Base-by-base conservation (phyloP, 2,329 filamentous ascomycete species). In the Daldinia eschscholtzii region DNA sequence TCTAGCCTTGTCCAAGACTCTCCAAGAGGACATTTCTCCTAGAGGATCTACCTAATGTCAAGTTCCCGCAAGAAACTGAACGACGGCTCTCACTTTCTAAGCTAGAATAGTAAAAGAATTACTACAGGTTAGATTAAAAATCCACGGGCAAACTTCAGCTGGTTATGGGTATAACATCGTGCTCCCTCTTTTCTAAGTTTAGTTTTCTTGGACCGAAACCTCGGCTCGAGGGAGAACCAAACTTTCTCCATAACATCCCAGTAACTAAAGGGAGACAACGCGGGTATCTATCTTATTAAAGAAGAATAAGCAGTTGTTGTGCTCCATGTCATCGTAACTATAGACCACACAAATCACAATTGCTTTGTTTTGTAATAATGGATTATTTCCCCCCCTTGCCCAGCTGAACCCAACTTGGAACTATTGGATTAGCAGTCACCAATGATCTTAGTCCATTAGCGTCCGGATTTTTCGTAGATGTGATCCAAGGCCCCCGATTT, bases 391-490 rank as follows among this genome's bases (percentile, higher is more conserved):
- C 42, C 50, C 65, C 68, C 68, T 66, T 67, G 67, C 48, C 37
- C 67, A 71, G 70, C 70, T 71, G 70, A 69, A 56, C 33, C 6
- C 12, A 30, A 42, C 9, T 65, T 44, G 61, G 50, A 50, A 71
- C 70, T 71, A 70, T 70, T 71, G 67, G 61, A 71, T 67, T 67
- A 60, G 37, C 35, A 42, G 26, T 63, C 58, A 57, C 61, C 67
- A 67, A 67, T 67, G 41, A 60, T 63, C 3, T 68, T 33, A 26
- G 28, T 60, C 30, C 33, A 56, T 63, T 57, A 52, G 56, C 58
- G 20, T 33, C 61, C 55, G 59, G 55, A 64, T 59, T 53, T 63
- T 42, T 62, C 63, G 55, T 61, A 42, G 52, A 59, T 39, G 48
- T 48, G 60, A 59, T 61, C 53, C 41, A 42, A 48, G 56, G 10